These are phyloP conservation scores for Pinus tabuliformis DNA, from an alignment of 75 land plant genomes.

Conservation along the genomic window DNA sequence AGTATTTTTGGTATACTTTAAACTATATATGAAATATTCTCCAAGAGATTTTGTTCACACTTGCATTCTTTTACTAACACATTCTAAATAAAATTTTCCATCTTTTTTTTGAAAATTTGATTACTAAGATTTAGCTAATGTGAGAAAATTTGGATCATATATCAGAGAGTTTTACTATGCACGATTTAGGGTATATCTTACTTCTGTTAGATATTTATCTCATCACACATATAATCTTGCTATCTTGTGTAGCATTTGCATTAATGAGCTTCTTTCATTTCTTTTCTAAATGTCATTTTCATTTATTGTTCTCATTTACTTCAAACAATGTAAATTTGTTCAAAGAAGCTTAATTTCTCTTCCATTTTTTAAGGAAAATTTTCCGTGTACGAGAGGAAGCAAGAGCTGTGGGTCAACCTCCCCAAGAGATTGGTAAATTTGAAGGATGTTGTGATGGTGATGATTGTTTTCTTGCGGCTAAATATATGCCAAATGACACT, in stretches of 20 bases:
- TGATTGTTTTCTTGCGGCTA: constrained; percentile 65
- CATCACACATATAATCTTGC: no score
- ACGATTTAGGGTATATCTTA: no score
- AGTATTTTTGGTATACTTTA: no score
- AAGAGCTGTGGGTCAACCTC: constrained; percentile 72
- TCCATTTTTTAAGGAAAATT: background rate
- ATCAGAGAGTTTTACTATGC: no score
- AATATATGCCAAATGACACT: constrained; percentile 76
- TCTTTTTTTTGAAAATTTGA: no score
- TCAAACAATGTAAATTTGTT: background rate
- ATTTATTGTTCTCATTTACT: background rate
- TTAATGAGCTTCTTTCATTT: background rate
- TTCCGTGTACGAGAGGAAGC: constrained; percentile 37
- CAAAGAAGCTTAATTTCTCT: background rate
- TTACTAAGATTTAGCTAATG: no score
- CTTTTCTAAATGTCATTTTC: background rate
- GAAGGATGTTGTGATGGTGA: constrained; percentile 81
- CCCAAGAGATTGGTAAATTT: constrained; percentile 78
- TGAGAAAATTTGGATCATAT: no score
- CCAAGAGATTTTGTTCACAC: no score
- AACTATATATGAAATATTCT: no score
- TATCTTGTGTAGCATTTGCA: background rate
- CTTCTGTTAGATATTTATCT: no score
- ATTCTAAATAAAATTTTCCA: no score
- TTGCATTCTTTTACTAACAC: no score